Evolutionary conservation across 2,329 filamentous ascomycete genomes (phyloP), one percentile per base, ranked within the genome.

Genomic region (Conoideocrella luteorostrata): DNA sequence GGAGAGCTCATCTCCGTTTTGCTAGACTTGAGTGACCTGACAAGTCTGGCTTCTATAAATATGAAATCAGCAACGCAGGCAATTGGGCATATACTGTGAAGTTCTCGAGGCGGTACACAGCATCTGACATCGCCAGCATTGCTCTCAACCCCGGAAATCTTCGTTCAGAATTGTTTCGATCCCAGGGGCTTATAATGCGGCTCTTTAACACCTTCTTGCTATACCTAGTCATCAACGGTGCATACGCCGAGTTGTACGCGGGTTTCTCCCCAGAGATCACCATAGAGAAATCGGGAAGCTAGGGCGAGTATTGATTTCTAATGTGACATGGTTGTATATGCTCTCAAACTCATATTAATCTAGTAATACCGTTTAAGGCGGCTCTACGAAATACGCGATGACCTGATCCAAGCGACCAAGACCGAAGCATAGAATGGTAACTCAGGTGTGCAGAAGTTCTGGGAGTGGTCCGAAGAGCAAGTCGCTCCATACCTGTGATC

Each of bases 391-490:
- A 36, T 36, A 15, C 34, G 34, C 17, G n/a, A 36, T 15, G 34
- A 36, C 18, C 20, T 36, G 34, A 15, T 10, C 12, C 7, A 9
- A 15, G 34, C 34, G 34, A 36, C 34, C 34, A 21, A 21, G 34
- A 36, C 34, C 15, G n/a, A 10, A 18, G n/a, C 34, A 36, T 15
- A 36, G 34, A 20, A 20, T 20, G 34, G 34, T 9, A 36, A 18
- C 34, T 15, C 10, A 20, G 34, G 34, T 10, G 34, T 36, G 34
- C 34, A 20, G 6, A 36, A 5, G 34, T 36, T 36, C 34, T 36
- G 34, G 34, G 34, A 36, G 34, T 36, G 34, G 34, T 36, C 34
- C 34, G 34, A 36, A 20, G 17, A 36, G 18, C 34, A 36, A 17
- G 34, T 36, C 34, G 17, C 10, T 15, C 34, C 34, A 7, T 36